phyloP scores from a whole-genome alignment of 2,329 filamentous ascomycete genomes.

The Xylogone sp. region DNA sequence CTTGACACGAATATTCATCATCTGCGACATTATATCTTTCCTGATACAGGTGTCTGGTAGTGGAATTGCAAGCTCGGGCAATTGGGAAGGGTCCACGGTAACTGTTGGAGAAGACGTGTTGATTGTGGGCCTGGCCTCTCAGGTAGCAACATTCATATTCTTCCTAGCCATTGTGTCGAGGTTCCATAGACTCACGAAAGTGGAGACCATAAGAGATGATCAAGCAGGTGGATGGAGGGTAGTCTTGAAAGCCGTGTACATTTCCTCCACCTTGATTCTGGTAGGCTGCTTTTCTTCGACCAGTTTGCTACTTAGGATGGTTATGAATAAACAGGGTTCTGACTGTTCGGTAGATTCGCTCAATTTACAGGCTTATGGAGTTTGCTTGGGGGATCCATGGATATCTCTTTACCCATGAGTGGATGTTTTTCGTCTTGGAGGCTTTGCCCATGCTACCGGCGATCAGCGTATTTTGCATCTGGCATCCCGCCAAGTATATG shows the following conservation, averaged over 20 bases:
- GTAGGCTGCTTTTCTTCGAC: constrained; percentile 27
- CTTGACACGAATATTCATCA: constrained; percentile 43
- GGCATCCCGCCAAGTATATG: constrained; percentile 41
- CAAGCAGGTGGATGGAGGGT: constrained; percentile 33
- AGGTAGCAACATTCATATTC: constrained; percentile 35
- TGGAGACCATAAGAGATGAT: constrained; percentile 12
- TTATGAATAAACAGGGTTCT: neutral
- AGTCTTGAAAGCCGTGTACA: constrained; percentile 38
- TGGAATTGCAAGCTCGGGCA: constrained; percentile 36
- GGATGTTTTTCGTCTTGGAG: constrained; percentile 51
- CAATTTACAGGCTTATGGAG: constrained; percentile 50
- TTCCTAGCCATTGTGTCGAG: constrained; percentile 37
- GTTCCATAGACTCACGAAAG: constrained; percentile 32
- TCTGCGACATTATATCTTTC: constrained; percentile 40
- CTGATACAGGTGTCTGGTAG: constrained; percentile 42
- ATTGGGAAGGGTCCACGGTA: constrained; percentile 38
- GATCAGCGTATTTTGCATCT: constrained; percentile 44
- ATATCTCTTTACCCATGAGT: constrained; percentile 47
- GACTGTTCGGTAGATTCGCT: constrained; percentile 37
- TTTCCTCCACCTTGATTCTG: constrained; percentile 41
- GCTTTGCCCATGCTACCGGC: constrained; percentile 44
- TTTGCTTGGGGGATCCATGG: constrained; percentile 47
- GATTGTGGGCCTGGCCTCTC: constrained; percentile 38
- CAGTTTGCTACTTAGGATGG: neutral
- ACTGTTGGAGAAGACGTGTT: constrained; percentile 36